These are phyloP conservation scores for Trichophyton equinum DNA, from an alignment of 2,329 filamentous ascomycete species.

Conservation along the genomic window DNA sequence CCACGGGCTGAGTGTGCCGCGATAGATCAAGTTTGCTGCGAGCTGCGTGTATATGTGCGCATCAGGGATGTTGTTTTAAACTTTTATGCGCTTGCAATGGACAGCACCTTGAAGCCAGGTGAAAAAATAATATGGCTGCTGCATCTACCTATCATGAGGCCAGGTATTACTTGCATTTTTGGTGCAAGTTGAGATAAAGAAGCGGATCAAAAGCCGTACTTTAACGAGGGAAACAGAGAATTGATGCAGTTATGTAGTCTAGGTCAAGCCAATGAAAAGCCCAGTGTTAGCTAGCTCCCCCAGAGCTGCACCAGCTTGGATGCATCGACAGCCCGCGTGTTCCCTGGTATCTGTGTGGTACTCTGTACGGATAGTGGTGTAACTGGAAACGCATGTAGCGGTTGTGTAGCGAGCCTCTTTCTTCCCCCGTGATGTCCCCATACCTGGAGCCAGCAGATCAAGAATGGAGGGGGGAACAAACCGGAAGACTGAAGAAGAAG, in stretches of 20 bases:
- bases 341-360: not conserved
- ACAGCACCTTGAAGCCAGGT: not conserved
- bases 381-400: not conserved
- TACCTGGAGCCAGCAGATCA: not conserved
- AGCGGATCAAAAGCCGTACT: not conserved
- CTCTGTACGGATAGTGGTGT: not conserved
- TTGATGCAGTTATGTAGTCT: not conserved
- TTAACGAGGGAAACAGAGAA: not conserved
- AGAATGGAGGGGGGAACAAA: not conserved
- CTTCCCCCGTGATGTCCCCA: not conserved
- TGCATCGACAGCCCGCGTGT: not conserved
- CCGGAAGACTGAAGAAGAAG: not conserved
- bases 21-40: not conserved
- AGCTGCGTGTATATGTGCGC: not conserved
- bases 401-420: not conserved
- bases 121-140: not conserved
- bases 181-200: not conserved
- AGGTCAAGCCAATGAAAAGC: not conserved
- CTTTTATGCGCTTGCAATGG: not conserved
- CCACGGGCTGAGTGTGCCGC: not conserved
- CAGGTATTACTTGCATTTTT: not conserved
- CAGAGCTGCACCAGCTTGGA: not conserved
- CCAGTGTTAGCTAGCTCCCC: not conserved
- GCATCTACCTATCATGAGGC: not conserved
- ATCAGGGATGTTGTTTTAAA: not conserved